Conservation (phyloP, 2,329 filamentous ascomycete species). For the Parastagonospora avenae region DNA sequence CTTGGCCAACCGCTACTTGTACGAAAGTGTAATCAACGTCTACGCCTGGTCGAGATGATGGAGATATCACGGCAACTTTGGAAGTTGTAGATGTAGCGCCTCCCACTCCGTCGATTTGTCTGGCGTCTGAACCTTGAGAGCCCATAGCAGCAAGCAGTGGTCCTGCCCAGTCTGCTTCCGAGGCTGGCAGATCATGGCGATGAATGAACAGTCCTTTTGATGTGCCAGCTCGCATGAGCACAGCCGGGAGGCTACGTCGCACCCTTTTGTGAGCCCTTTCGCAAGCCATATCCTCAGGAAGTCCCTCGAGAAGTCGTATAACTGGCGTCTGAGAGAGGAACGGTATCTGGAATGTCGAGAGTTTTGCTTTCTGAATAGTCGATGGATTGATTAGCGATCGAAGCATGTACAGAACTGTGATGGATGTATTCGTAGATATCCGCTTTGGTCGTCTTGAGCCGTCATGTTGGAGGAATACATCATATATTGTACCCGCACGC, state of each 20-base stretch:
- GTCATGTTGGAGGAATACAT: too few species aligned
- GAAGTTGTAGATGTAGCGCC: constrained; percentile 70
- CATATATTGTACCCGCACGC: too few species aligned
- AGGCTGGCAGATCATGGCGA: constrained; percentile 57
- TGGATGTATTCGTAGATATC: too few species aligned
- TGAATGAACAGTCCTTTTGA: constrained; percentile 50
- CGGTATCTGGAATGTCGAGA: neutral
- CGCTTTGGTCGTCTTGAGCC: too few species aligned
- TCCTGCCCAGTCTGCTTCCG: constrained; percentile 53
- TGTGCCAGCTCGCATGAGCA: constrained; percentile 48
- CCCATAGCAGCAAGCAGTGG: constrained; percentile 66
- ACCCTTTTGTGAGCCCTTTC: constrained; percentile 18
- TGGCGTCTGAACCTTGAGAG: constrained; percentile 67
- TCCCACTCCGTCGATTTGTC: constrained; percentile 74
- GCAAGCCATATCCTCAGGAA: constrained; percentile 5
- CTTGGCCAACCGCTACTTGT: constrained; percentile 67
- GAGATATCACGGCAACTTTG: constrained; percentile 69
- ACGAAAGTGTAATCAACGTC: constrained; percentile 75
- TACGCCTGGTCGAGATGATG: constrained; percentile 48
- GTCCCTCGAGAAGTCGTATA: neutral
- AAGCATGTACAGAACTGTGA: too few species aligned
- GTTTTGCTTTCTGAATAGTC: neutral
- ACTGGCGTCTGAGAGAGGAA: neutral
- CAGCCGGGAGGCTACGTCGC: constrained; percentile 36
- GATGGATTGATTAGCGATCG: neutral